Evolutionary conservation across 176 grass and related monocot species (phyloP).

Genomic region (Themeda triandra): DNA sequence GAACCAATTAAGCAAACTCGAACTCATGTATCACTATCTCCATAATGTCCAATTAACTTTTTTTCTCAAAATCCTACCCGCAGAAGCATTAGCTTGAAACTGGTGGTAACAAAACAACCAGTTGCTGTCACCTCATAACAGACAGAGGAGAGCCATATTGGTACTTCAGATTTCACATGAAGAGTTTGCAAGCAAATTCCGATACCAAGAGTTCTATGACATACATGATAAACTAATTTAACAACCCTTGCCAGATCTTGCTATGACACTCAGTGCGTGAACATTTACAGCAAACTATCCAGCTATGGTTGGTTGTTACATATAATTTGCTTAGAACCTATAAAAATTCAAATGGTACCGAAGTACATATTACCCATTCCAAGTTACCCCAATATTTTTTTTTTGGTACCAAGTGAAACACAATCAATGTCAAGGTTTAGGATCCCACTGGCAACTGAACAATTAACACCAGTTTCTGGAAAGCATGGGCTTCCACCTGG

Average conservation of each 20-base stretch:
- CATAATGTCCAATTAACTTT: background rate
- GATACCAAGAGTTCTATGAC: background rate
- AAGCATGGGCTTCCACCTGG: background rate
- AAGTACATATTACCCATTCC: background rate
- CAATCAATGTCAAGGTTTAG: background rate
- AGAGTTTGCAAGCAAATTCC: background rate
- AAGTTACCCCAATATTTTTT: background rate
- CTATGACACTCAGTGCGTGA: background rate
- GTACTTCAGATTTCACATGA: background rate
- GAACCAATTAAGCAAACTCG: background rate
- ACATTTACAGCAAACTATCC: background rate
- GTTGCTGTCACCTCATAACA: background rate
- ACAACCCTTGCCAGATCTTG: background rate
- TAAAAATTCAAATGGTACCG: background rate
- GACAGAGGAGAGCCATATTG: background rate
- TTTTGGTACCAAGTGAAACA: background rate
- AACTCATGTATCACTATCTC: background rate
- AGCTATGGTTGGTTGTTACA: background rate
- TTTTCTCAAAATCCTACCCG: background rate
- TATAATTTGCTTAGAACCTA: background rate
- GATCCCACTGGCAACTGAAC: background rate
- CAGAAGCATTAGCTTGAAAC: background rate
- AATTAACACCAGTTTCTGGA: background rate
- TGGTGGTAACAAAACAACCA: background rate
- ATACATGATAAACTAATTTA: conserved; percentile 2